Percentiles rank a stretch among this genome's conserved stretches.
Evolutionary conservation across 106 monocot genomes (phyloP).

Genomic region (Dendrobium officinale): DNA sequence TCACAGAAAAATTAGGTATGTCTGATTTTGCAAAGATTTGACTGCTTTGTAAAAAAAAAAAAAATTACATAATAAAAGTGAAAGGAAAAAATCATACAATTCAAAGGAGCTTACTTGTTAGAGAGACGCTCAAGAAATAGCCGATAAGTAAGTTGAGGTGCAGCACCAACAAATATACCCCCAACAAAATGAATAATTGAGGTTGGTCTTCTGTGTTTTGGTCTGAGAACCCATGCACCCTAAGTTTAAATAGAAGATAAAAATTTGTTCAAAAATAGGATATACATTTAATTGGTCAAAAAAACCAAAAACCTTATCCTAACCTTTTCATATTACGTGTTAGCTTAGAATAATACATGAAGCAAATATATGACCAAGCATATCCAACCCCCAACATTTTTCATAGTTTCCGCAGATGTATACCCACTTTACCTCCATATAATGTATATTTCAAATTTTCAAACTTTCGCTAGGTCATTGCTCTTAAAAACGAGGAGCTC

Average conservation of each 20-base stretch:
- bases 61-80: background rate
- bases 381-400: background rate
- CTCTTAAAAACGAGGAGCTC: background rate
- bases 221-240: conserved; percentile 91
- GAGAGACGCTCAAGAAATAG: conserved; percentile 78
- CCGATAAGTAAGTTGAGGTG: conserved; percentile 93
- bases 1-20: background rate
- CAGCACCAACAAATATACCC: conserved; percentile 95
- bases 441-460: background rate
- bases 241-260: conserved; percentile 10
- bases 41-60: background rate
- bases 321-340: background rate
- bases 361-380: background rate
- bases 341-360: background rate
- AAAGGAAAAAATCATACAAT: background rate
- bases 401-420: background rate
- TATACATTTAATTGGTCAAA: background rate
- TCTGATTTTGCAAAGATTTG: background rate
- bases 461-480: background rate
- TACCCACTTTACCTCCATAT: background rate
- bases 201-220: conserved; percentile 51
- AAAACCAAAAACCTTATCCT: background rate
- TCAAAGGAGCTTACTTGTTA: conserved; percentile 46
- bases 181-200: conserved; percentile 87
- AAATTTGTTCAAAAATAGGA: background rate